Evolutionary conservation across 2,329 filamentous ascomycete species (phyloP).

Genomic region (Phyllosticta citriasiana): DNA sequence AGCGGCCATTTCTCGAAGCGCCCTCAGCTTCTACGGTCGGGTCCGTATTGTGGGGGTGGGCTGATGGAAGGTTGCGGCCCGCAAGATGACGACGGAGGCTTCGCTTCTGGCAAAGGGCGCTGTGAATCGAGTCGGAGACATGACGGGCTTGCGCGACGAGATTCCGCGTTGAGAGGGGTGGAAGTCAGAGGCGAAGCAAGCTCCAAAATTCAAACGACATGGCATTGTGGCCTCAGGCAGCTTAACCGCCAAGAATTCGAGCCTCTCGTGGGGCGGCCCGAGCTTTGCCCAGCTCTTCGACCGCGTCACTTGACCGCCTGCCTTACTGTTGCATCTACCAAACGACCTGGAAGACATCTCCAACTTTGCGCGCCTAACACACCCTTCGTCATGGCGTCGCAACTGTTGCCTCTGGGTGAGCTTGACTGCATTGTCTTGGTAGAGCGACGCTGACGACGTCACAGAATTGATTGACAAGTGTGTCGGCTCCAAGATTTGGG

Average conservation of each 20-base stretch:
- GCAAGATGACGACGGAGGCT: not conserved
- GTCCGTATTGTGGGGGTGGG: not conserved
- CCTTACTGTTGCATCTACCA: not conserved
- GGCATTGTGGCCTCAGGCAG: not conserved
- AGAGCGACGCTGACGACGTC: not conserved
- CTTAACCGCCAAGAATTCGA: not conserved
- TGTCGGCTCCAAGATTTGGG: conserved; percentile 94
- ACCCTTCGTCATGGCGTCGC: conserved; percentile 16
- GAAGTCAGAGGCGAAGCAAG: not conserved
- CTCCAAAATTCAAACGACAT: not conserved
- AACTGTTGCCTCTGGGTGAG: conserved; percentile 27
- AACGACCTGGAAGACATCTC: not conserved
- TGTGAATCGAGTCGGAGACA: not conserved
- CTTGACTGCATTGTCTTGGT: not conserved
- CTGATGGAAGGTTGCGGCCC: not conserved
- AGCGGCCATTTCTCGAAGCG: not conserved
- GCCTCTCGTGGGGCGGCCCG: not conserved
- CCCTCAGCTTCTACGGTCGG: not conserved
- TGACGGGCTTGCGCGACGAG: not conserved
- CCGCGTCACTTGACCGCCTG: not conserved
- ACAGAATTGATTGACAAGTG: conserved; percentile 97
- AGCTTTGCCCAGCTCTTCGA: not conserved
- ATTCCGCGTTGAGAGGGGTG: not conserved
- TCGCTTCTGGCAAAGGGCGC: not conserved
- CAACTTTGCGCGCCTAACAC: not conserved